These are phyloP conservation scores for Pleurotus sapidus DNA, from an alignment of 768 basidiomycete species.

Conservation along the genomic window DNA sequence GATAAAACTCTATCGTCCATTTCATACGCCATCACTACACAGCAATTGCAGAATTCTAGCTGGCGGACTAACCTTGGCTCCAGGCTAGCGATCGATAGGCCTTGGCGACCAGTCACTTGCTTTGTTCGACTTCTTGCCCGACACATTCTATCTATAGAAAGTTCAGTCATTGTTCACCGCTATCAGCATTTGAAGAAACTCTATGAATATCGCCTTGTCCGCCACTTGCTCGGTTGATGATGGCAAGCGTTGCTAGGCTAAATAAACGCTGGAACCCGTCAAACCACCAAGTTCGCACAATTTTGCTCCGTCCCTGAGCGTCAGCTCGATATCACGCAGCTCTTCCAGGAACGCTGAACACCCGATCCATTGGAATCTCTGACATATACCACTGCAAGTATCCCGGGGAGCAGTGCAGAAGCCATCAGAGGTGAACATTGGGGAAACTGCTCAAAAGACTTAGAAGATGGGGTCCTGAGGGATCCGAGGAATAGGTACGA, in stretches of 20 bases:
- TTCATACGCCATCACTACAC: conserved; percentile 1
- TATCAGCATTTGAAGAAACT: neutral
- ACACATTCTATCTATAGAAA: neutral
- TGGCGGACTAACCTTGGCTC: neutral
- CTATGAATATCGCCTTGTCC: neutral
- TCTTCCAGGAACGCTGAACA: neutral
- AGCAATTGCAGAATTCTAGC: too few species aligned
- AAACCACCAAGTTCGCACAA: neutral
- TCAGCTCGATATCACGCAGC: conserved; percentile 1
- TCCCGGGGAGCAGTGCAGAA: too few species aligned
- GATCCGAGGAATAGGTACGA: too few species aligned
- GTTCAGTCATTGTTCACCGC: neutral
- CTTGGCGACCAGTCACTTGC: neutral
- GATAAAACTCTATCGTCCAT: neutral
- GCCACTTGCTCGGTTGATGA: neutral
- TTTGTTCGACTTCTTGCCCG: neutral
- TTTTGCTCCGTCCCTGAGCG: neutral
- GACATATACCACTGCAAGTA: too few species aligned
- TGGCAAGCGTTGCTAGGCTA: neutral
- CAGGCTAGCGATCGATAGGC: too few species aligned
- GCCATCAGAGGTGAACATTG: too few species aligned
- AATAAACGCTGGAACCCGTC: neutral
- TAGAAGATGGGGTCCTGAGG: too few species aligned
- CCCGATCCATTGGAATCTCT: too few species aligned
- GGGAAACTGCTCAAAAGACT: too few species aligned